These are phyloP conservation scores for Knoxia roxburghii DNA, from an alignment of 257 asterid species.

Conservation along the genomic window DNA sequence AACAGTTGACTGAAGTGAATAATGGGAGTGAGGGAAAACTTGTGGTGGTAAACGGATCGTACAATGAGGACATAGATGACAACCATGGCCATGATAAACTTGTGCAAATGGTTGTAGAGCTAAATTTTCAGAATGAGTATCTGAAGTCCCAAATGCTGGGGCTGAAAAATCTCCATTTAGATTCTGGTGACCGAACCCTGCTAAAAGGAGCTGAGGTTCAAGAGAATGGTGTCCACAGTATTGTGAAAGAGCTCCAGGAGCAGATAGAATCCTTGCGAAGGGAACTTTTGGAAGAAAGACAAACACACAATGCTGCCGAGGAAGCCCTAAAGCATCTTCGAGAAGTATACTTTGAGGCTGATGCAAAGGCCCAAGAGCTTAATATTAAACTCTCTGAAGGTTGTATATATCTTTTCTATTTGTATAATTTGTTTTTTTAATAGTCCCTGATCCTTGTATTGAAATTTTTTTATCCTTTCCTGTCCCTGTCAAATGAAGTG, in stretches of 20 bases:
- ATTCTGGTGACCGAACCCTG: constrained; percentile 25
- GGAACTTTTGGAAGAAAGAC: constrained; percentile 77
- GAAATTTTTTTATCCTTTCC: not conserved
- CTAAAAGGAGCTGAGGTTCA: constrained; percentile 25
- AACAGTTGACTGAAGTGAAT: constrained; percentile 33
- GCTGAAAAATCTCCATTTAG: constrained; percentile 33
- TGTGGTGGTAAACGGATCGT: constrained; percentile 40
- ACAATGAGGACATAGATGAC: constrained; percentile 19
- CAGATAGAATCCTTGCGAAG: constrained; percentile 59
- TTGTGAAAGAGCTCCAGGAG: constrained; percentile 41
- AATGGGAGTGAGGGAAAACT: constrained; percentile 24
- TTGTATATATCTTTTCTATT: constrained; percentile 37
- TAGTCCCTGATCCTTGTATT: not conserved
- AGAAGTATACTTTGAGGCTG: constrained; percentile 69
- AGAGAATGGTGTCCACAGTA: constrained; percentile 26
- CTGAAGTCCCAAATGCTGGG: constrained; percentile 72
- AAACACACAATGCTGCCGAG: constrained; percentile 84
- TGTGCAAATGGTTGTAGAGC: constrained; percentile 67
- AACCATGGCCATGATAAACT: constrained; percentile 51
- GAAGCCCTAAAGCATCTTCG: constrained; percentile 83
- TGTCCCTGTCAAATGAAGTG: not conserved
- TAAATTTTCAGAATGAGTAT: constrained; percentile 76
- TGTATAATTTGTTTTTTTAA: constrained; percentile 2
- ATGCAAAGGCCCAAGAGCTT: constrained; percentile 63
- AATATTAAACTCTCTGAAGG: constrained; percentile 85